Evolutionary conservation across 257 asterid species (phyloP).

Genomic region (Solanum piurae): DNA sequence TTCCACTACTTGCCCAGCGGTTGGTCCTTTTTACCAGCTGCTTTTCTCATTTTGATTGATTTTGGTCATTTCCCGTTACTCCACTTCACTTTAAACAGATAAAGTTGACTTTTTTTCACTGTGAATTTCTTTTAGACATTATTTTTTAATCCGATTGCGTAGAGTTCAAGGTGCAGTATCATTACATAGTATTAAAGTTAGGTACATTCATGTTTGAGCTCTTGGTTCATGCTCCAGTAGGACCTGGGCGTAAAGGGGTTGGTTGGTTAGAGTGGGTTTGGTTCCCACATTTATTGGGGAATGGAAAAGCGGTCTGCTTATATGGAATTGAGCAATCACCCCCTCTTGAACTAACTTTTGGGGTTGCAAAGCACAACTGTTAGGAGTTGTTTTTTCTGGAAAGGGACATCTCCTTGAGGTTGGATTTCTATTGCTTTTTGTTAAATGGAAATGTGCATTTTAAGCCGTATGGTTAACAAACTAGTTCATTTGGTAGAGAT

Average conservation of each 20-base stretch:
- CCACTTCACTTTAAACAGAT: not conserved
- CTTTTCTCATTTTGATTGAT: not conserved
- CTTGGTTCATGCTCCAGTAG: not conserved
- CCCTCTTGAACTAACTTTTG: not conserved
- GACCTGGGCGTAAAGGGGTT: not conserved
- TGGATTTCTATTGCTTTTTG: not conserved
- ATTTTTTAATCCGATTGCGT: not conserved
- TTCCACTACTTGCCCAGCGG: constrained; percentile 40
- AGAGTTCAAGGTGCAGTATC: not conserved
- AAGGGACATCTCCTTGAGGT: not conserved
- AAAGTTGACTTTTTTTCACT: not conserved
- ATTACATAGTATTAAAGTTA: not conserved
- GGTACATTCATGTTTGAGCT: not conserved
- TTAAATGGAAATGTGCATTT: not conserved
- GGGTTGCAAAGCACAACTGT: not conserved
- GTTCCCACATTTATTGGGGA: not conserved
- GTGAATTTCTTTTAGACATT: not conserved
- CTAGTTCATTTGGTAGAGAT: not conserved
- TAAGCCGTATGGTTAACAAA: not conserved
- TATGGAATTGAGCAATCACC: not conserved
- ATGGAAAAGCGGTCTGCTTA: not conserved
- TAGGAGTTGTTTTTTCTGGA: not conserved
- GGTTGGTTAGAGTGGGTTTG: not conserved
- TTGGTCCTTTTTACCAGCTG: not conserved
- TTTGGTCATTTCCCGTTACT: not conserved